phyloP scores from a whole-genome alignment of 371 early-diverging fungal species.

The Funneliformis caledonium region DNA sequence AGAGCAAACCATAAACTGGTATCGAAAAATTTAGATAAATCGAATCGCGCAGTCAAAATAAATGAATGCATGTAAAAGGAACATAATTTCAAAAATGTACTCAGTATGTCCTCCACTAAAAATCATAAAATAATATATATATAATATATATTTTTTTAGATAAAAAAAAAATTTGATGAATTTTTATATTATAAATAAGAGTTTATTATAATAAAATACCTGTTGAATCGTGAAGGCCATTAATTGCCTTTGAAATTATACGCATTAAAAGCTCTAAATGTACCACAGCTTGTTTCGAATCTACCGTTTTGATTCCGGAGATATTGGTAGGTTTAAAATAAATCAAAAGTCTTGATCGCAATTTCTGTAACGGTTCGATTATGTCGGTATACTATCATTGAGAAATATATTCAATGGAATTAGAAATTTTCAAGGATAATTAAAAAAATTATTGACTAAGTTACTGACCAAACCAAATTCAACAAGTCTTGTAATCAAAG shows the following conservation, averaged over 20 bases:
- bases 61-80: conserved; percentile 14
- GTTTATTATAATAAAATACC: neutral
- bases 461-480: conserved; percentile 25
- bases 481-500: conserved; percentile 12
- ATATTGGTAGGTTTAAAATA: neutral
- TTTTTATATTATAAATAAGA: neutral
- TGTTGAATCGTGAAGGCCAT: neutral
- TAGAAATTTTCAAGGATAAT: neutral
- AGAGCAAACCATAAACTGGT: neutral
- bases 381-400: neutral
- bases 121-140: no score
- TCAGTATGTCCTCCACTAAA: neutral
- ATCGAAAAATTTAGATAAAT: conserved; percentile 19
- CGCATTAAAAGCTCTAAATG: conserved; percentile 10
- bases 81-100: neutral
- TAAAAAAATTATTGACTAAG: neutral
- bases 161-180: neutral
- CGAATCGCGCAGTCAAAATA: neutral
- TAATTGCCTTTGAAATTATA: conserved; percentile 7
- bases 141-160: neutral
- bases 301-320: neutral
- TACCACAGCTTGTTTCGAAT: neutral
- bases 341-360: conserved; percentile 16
- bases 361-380: neutral
- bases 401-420: neutral